These are phyloP conservation scores for Solanum virginianum DNA, from an alignment of 257 asterid genomes.

Conservation along the genomic window DNA sequence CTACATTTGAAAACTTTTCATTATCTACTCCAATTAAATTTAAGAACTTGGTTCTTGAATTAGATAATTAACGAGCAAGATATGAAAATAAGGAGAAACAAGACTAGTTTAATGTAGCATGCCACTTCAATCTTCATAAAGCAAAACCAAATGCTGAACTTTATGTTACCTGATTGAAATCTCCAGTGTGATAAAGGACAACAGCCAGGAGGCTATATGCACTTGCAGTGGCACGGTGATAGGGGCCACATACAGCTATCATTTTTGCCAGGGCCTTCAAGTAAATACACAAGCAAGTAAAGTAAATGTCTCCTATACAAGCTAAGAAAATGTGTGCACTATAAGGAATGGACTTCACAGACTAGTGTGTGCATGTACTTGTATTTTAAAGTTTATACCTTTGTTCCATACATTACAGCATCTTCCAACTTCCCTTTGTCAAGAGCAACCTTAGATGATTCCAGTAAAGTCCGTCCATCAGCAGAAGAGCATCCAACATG, in stretches of 20 bases:
- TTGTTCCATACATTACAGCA: conserved; percentile 83
- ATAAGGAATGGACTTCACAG: background rate
- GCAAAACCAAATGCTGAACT: background rate
- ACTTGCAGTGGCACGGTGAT: conserved; percentile 91
- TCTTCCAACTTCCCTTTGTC: conserved; percentile 99
- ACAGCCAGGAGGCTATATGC: conserved; percentile 99
- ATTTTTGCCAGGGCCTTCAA: conserved; percentile 89
- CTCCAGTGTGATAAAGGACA: conserved; percentile 98
- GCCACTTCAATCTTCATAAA: background rate
- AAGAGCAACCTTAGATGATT: conserved; percentile 91
- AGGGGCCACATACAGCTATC: conserved; percentile 98
- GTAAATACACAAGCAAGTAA: conserved; percentile 4
- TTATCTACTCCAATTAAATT: background rate
- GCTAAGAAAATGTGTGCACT: background rate
- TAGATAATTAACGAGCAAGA: background rate
- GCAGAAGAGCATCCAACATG: conserved; percentile 96
- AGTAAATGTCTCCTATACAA: conserved; percentile 1
- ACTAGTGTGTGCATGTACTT: background rate
- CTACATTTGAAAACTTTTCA: background rate
- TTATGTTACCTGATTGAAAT: conserved; percentile 72
- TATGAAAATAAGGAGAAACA: background rate
- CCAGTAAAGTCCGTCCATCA: conserved; percentile 88
- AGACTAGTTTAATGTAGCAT: background rate
- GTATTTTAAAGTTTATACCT: conserved; percentile 31
- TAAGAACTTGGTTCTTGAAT: background rate